phyloP scores from a whole-genome alignment of 2,329 filamentous ascomycete species.

The Bipolaris victoriae region DNA sequence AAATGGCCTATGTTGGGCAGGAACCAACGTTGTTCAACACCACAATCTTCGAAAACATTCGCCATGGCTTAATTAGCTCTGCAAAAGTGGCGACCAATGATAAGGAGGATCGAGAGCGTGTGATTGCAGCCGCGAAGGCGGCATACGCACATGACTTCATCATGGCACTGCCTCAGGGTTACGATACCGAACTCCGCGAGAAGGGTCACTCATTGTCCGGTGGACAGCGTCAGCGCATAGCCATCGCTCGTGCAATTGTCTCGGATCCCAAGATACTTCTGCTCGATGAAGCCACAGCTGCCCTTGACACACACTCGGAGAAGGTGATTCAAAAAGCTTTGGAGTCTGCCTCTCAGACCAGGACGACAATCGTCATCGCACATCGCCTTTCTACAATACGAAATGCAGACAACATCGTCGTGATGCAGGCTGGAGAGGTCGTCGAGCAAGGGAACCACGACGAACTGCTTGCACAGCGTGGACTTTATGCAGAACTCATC shows the following conservation, averaged over 20 bases:
- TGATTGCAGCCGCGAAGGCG: conserved; percentile 47
- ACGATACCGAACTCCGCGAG: conserved; percentile 77
- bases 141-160: conserved; percentile 51
- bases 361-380: conserved; percentile 80
- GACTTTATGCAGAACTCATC: conserved; percentile 72
- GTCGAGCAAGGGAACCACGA: conserved; percentile 79
- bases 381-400: conserved; percentile 77
- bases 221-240: conserved; percentile 81
- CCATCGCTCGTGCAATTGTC: conserved; percentile 88
- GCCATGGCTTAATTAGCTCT: conserved; percentile 47
- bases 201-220: conserved; percentile 78
- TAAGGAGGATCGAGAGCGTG: conserved; percentile 64
- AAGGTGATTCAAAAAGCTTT: conserved; percentile 63
- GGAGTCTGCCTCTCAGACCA: conserved; percentile 63
- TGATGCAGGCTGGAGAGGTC: conserved; percentile 72
- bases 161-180: conserved; percentile 59
- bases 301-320: conserved; percentile 79
- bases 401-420: conserved; percentile 78
- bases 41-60: conserved; percentile 49
- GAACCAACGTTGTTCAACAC: conserved; percentile 51
- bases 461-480: conserved; percentile 65
- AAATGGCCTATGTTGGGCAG: conserved; percentile 53
- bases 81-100: conserved; percentile 59
- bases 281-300: conserved; percentile 93
- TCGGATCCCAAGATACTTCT: conserved; percentile 93